Evolutionary conservation across 208 protist species (phyloP).

Genomic region (Trypanosoma avium): DNA sequence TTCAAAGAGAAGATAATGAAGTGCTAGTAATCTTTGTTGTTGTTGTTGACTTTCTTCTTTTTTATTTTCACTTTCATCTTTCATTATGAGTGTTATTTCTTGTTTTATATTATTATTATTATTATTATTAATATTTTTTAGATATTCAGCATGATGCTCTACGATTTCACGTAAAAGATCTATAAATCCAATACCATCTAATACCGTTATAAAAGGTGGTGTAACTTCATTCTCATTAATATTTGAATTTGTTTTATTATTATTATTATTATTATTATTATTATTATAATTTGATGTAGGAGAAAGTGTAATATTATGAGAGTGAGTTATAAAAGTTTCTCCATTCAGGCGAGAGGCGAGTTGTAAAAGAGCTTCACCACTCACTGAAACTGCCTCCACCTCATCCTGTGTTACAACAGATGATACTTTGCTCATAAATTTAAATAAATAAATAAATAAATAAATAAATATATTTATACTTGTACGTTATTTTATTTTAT

Average conservation of each 20-base stretch:
- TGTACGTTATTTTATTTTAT: slow-evolving; percentile 4
- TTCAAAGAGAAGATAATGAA: slow-evolving; percentile 21
- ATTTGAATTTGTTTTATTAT: background rate
- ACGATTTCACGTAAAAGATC: background rate
- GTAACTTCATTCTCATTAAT: background rate
- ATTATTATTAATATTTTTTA: background rate
- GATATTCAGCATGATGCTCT: background rate
- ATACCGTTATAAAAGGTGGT: background rate
- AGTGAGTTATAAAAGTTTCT: background rate
- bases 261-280: background rate
- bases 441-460: background rate
- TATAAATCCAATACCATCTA: background rate
- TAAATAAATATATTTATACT: background rate
- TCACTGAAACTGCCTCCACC: slow-evolving; percentile 6
- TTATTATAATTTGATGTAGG: background rate
- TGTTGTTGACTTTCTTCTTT: too few relatives aligned
- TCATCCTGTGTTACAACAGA: slow-evolving; percentile 6
- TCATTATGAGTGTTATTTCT: background rate
- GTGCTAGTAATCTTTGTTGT: background rate
- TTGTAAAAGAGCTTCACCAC: slow-evolving; percentile 10
- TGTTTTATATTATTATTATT: background rate
- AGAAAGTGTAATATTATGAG: background rate
- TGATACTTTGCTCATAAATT: too few relatives aligned
- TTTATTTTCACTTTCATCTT: too few relatives aligned
- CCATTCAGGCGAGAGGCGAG: slow-evolving; percentile 18